Evolutionary conservation across 139 green algal genomes (phyloP), one percentile per base, ranked within the genome.

Genomic region (Chlamydomonas sp.): DNA sequence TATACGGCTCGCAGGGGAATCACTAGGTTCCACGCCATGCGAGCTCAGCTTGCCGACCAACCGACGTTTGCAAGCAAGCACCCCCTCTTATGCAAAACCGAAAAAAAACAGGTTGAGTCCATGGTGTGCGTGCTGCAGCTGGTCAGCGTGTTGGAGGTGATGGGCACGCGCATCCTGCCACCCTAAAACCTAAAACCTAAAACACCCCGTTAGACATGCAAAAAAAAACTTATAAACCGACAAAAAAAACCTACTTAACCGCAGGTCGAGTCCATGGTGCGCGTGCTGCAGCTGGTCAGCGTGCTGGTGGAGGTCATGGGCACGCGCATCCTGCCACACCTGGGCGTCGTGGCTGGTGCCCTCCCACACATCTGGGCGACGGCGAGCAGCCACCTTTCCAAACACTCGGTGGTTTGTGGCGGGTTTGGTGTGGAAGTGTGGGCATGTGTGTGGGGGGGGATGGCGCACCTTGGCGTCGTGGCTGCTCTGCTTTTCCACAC

Each of bases 231-330:
- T 64, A 29, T 34, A 8, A 34, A 29, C 20, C 16, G 8, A 8
- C 28, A 20, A 66, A 3, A 13, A 54, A 50, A 28, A 0, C 35
- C 58, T 34, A 58, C 76, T 64, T 72, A 80, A 1, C n/a, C n/a
- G n/a, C n/a, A n/a, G n/a, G n/a, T n/a, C n/a, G 88, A 93, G 73
- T 88, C 79, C 80, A 88, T 87, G 76, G 84, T 93, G 28, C 81
- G 88, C 1, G 79, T 89, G 66, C 78, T 91, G 72, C 86, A 91
- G 76, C 81, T 88, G 31, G 81, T 93, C 34, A 83, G 76, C 3
- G 76, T 87, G 2, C 39, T 85, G 29, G 80, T 91, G 8, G 88
- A 92, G 70, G 66, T 67, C 0, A 65, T 89, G 33, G 85, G 86
- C 6, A 74, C 84, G 28, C 70, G 65, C 49, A 75, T 89, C 57